Evolutionary conservation across 768 basidiomycete genomes (phyloP), one percentile per base, ranked within the genome.

Genomic region (Tylopilus intermedius): DNA sequence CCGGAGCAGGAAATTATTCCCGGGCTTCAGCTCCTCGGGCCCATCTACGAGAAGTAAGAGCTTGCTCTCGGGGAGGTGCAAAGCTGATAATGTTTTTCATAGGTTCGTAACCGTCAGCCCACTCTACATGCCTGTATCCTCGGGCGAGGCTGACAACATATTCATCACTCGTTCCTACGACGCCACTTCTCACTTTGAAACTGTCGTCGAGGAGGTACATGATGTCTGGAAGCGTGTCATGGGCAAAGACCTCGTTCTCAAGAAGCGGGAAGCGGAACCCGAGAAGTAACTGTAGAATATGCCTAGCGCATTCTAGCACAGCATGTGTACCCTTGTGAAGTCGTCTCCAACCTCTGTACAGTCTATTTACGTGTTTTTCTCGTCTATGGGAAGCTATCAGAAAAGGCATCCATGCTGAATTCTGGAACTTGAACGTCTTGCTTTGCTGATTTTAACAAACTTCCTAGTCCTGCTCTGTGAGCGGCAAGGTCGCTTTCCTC

Each of bases 91-190:
- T 38, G 44, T 38, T 53, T 7, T 47, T 43, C 29, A 8, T 59
- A 97, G 94, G 70, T 99, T 98, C 71, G 81, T 98, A 53, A 85
- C 86, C 38, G 85, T 98, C 59, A 82, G 85, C 14, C 84, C 94
- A 21, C 70, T 96, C 44, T 97, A 94, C 75, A 87, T 86, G 26
- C 94, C 96, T 7, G 93, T 94, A 4, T 78, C 88, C 43, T 71
- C 80, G 39, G 96, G 96, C 52, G 66, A 80, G 56, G 72, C 75
- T 42, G 94, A 99, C 76, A 89, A 92, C 68, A 90, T 99, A 68
- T 99, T 90, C 77, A 85, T 99, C 74, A 99, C 96, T 50, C 88
- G 88, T 50, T 96, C 94, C 14, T 99, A 98, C 72, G 96, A 99
- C 67, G 95, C 96, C 8, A 97, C 96, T 10, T 94, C 91, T 27